These are phyloP conservation scores for Aspergillus latus DNA, from an alignment of 2,329 filamentous ascomycete genomes.

Conservation along the genomic window DNA sequence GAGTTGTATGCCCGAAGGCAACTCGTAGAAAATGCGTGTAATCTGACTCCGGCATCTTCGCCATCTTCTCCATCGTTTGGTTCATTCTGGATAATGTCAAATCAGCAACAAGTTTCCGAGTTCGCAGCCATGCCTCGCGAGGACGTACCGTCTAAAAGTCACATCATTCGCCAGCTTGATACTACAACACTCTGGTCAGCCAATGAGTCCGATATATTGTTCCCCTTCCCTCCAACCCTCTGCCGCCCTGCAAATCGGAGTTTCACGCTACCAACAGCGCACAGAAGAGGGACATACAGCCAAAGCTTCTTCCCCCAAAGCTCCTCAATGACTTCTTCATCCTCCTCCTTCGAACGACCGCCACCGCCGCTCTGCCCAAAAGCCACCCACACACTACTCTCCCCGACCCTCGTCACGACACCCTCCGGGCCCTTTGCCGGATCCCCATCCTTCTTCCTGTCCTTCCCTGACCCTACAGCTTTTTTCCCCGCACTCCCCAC, in stretches of 20 bases:
- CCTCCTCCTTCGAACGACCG: constrained; percentile 39
- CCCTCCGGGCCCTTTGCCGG: constrained; percentile 41
- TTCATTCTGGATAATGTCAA: constrained; percentile 52
- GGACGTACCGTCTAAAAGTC: constrained; percentile 59
- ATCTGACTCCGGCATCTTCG: constrained; percentile 56
- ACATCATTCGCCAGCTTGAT: constrained; percentile 67
- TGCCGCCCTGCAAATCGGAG: background rate
- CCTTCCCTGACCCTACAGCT: constrained; percentile 16
- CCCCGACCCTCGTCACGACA: constrained; percentile 47
- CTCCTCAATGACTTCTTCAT: constrained; percentile 47
- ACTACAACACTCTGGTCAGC: constrained; percentile 39
- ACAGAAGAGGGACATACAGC: constrained; percentile 53
- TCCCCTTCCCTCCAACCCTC: no score
- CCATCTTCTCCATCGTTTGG: constrained; percentile 61
- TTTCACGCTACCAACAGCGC: background rate
- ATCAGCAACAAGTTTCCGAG: constrained; percentile 10
- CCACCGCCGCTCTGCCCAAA: constrained; percentile 42
- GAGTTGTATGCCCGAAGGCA: constrained; percentile 59
- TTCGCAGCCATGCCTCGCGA: background rate
- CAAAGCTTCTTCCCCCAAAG: constrained; percentile 60
- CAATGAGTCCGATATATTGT: background rate
- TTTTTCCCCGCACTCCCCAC: constrained; percentile 27
- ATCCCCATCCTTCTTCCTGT: constrained; percentile 36
- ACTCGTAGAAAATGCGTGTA: constrained; percentile 60
- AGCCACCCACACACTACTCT: constrained; percentile 46